phyloP scores from a whole-genome alignment of 805 yeast genomes.

The Barnettozyma californica region DNA sequence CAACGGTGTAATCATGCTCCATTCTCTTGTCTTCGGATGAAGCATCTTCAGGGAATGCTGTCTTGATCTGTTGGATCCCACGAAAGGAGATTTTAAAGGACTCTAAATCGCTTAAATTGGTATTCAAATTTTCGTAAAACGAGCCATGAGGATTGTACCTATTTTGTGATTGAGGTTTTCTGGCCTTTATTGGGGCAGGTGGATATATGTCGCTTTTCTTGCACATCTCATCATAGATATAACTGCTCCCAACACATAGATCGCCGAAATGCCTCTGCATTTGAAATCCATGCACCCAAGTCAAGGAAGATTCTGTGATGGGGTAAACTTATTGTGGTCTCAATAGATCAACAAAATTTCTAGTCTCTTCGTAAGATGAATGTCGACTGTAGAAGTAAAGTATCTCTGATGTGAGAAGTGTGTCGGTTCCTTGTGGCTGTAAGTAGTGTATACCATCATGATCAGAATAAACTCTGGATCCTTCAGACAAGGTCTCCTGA shows the following conservation, averaged over 20 bases:
- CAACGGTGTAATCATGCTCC: not conserved
- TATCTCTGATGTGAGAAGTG: slow-evolving; percentile 32
- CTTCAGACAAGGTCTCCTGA: slow-evolving; percentile 7
- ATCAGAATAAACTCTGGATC: slow-evolving; percentile 23
- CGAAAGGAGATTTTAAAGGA: not conserved
- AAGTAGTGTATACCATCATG: slow-evolving; percentile 23
- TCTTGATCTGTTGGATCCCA: slow-evolving; percentile 1
- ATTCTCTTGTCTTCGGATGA: not conserved
- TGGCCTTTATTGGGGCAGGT: slow-evolving; percentile 4
- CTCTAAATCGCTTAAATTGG: not conserved
- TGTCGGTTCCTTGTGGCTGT: slow-evolving; percentile 23
- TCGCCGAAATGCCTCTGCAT: slow-evolving; percentile 38
- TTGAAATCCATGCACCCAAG: slow-evolving; percentile 36
- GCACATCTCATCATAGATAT: slow-evolving; percentile 14
- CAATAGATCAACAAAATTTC: slow-evolving; percentile 31
- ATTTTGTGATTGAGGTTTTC: not conserved
- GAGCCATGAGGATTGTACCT: slow-evolving; percentile 7
- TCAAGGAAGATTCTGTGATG: slow-evolving; percentile 28
- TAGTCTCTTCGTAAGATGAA: slow-evolving; percentile 39
- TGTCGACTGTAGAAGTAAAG: slow-evolving; percentile 41
- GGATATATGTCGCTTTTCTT: slow-evolving; percentile 3
- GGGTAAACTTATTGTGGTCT: slow-evolving; percentile 40
- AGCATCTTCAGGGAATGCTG: slow-evolving; percentile 3
- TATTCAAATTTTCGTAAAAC: slow-evolving; percentile 1
- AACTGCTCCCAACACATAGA: slow-evolving; percentile 23